Evolutionary conservation across 495 filamentous ascomycete species (phyloP), one percentile per base, ranked within the genome.

Genomic region (Tuber umbilicatum): DNA sequence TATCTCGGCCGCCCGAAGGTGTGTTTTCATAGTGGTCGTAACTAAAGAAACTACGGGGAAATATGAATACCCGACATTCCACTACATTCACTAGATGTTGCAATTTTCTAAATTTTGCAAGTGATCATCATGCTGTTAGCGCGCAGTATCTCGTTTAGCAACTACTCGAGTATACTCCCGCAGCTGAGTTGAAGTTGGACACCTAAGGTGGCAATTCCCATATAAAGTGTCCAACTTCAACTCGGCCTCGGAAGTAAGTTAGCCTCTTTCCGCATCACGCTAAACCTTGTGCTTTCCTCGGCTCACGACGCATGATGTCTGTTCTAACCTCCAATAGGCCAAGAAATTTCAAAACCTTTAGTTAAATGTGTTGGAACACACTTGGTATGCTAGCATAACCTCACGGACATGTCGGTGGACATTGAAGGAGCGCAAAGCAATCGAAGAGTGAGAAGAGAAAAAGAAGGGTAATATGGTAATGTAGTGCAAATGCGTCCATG

Each of bases 41-140:
- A 74, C 47, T 78, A 77, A 75, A 78, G 72, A 70, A 72, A 39
- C 69, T 73, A 43, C 43, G 42, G 50, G 41, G 37, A 70, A 68
- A 70, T 64, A 68, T 41, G 12, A 42, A 39, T 60, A 27, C 55
- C 40, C 16, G 41, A 41, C 43, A 67, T 68, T 37, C n/a, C 43
- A n/a, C 47, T 69, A n/a, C 47, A 64, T 35, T 35, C 55, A 64
- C 27, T 16, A 3, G 27, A 31, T 14, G 50, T 14, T 27, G 50
- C n/a, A 27, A n/a, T 17, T 35, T 35, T 27, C 50, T 31, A 64
- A 35, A 17, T 17, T 10, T 14, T 27, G 14, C 10, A 17, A 64
- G 55, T 16, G 55, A 16, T 14, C n/a, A 55, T 10, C 47, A n/a
- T 40, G 9, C n/a, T 14, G n/a, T 27, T 27, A 55, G 47, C 47